Conservation (phyloP, 2,329 filamentous ascomycete species). For the Claviceps cyperi region DNA sequence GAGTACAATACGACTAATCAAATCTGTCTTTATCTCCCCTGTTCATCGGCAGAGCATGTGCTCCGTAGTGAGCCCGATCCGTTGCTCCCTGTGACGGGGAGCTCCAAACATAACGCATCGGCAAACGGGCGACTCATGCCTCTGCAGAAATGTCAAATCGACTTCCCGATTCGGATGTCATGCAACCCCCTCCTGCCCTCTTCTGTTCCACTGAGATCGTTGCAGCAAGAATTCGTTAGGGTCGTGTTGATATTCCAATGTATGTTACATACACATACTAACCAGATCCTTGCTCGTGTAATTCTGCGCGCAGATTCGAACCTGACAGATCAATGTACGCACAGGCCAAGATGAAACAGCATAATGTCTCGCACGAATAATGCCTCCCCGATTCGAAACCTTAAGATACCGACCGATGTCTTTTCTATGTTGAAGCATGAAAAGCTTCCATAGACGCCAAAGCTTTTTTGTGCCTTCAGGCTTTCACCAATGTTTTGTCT, state of each 20-base stretch:
- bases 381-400: background rate
- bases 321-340: background rate
- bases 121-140: background rate
- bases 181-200: background rate
- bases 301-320: background rate
- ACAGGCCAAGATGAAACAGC: background rate
- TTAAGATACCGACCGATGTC: background rate
- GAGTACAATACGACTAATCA: background rate
- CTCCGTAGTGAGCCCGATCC: background rate
- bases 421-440: background rate
- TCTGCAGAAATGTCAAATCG: background rate
- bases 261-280: no score
- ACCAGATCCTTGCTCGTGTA: background rate
- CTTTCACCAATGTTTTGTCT: background rate
- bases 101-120: background rate
- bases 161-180: slow-evolving; percentile 1
- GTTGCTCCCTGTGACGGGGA: background rate
- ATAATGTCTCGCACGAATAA: background rate
- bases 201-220: background rate
- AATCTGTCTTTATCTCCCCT: background rate
- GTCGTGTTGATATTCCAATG: background rate
- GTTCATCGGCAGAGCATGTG: background rate
- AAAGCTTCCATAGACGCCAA: background rate
- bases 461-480: background rate
- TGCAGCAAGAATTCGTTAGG: background rate